Evolutionary conservation across 768 basidiomycete genomes (phyloP), one percentile per base, ranked within the genome.

Genomic region (Crepidotus variabilis): DNA sequence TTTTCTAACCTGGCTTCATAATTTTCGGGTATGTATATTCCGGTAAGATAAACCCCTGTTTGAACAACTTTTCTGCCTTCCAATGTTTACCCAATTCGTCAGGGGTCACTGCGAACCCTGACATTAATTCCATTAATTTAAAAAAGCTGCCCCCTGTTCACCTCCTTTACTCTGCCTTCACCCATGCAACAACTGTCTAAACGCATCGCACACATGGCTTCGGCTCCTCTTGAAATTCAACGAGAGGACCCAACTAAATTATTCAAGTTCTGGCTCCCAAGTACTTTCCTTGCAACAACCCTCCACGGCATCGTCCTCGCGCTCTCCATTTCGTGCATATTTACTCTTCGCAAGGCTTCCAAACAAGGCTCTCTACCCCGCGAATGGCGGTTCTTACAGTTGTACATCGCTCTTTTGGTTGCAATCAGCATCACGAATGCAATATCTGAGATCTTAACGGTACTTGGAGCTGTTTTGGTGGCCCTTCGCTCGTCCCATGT

Each of bases 391-490:
- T 28, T 32, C 18, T 22, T 53, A 6, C 39, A 18, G 7, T 21
- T 28, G 16, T 53, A 53, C 43, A 53, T 53, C 35, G 46, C 28
- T 16, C 16, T 53, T n/a, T 23, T 53, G 52, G 28, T 53, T 3
- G 35, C 52, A 16, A 39, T 53, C n/a, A 53, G 52, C 46, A 53
- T 39, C 22, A 32, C 45, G 39, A 53, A 45, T 18, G 45, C 45
- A 11, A 36, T 53, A 11, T 53, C 52, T 1, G 35, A 39, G 18
- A 46, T 53, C 43, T 43, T 28, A 22, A 53, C 36, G 11, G 46
- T 45, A 16, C 52, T 53, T 28, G 46, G 10, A 14, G 43, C 52
- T 18, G 32, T 53, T 46, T 45, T 45, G 14, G 28, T 8, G 28
- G 28, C 28, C 8, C 28, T 21, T 36, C 13, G 22, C 32, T 22